phyloP scores from a whole-genome alignment of 148 eudicot species.

The Arbutus unedo region DNA sequence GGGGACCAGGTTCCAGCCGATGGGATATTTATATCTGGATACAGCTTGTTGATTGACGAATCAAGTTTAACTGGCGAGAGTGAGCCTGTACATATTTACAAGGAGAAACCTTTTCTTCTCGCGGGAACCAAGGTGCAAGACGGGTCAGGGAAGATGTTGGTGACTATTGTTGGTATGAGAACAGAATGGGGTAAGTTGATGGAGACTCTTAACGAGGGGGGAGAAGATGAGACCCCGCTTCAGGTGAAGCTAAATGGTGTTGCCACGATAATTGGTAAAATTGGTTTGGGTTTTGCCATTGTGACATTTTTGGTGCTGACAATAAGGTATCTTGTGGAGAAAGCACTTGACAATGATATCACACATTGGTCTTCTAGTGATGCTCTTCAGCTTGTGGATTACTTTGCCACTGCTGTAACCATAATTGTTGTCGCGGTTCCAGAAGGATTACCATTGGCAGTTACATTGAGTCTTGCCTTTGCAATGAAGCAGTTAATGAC shows the following conservation, averaged over 20 bases:
- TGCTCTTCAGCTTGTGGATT: slow-evolving; percentile 25
- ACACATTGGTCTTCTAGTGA: slow-evolving; percentile 22
- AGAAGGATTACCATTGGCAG: slow-evolving; percentile 38
- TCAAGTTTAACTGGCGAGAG: slow-evolving; percentile 30
- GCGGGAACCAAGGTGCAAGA: slow-evolving; percentile 28
- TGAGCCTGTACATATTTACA: slow-evolving; percentile 18
- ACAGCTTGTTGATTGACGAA: slow-evolving; percentile 24
- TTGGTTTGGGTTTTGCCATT: slow-evolving; percentile 31
- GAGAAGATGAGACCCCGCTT: slow-evolving; percentile 21
- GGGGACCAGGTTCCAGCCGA: slow-evolving; percentile 19
- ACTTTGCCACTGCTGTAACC: slow-evolving; percentile 32
- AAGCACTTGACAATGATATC: neutral
- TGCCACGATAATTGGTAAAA: slow-evolving; percentile 25
- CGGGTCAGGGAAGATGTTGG: slow-evolving; percentile 29
- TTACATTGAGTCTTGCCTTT: slow-evolving; percentile 38
- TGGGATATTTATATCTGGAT: slow-evolving; percentile 26
- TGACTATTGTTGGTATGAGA: slow-evolving; percentile 30
- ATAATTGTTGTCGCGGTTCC: slow-evolving; percentile 38
- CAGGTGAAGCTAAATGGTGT: slow-evolving; percentile 17
- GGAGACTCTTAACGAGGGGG: slow-evolving; percentile 26
- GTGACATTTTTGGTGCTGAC: slow-evolving; percentile 27
- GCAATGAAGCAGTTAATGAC: slow-evolving; percentile 34
- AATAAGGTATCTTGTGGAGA: slow-evolving; percentile 15
- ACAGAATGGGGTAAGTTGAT: slow-evolving; percentile 32
- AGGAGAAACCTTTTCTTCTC: slow-evolving; percentile 22